Percentiles rank a stretch among this genome's conserved stretches.
Evolutionary conservation across 2,329 filamentous ascomycete genomes (phyloP).

Genomic region (Phoma herbarum): DNA sequence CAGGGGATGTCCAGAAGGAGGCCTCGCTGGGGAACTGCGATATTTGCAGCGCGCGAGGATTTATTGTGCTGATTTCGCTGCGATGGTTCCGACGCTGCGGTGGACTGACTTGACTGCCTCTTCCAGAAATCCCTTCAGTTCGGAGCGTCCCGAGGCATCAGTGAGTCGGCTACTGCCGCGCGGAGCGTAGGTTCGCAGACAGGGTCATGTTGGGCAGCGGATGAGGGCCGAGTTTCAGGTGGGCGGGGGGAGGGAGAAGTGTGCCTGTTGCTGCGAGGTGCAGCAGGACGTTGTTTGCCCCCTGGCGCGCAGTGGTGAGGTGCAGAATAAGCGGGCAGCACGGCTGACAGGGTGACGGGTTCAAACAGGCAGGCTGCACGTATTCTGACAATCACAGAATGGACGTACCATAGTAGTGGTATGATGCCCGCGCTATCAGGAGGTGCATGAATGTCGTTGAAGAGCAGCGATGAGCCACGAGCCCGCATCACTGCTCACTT

Average conservation of each 20-base stretch:
- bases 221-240: constrained; percentile 16
- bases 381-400: not conserved
- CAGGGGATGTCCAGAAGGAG: constrained; percentile 1
- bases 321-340: not conserved
- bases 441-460: not conserved
- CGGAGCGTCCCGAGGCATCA: constrained; percentile 11
- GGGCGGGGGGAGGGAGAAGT: constrained; percentile 2
- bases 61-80: constrained; percentile 3
- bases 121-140: not conserved
- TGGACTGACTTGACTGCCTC: not conserved
- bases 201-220: constrained; percentile 6
- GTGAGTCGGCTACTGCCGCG: constrained; percentile 14
- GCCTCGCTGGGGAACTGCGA: not conserved
- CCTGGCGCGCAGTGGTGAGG: constrained; percentile 1
- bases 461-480: not conserved
- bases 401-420: not conserved
- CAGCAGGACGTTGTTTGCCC: constrained; percentile 11
- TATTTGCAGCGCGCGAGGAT: not conserved
- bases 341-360: not conserved
- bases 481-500: not conserved
- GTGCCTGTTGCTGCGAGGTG: constrained; percentile 10
- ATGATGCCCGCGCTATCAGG: not conserved
- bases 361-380: constrained; percentile 6
- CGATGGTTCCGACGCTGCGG: not conserved
- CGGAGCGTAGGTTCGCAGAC: constrained; percentile 6